These are phyloP conservation scores for Pythium sukuiense DNA, from an alignment of 352 stramenopile species.

Conservation along the genomic window DNA sequence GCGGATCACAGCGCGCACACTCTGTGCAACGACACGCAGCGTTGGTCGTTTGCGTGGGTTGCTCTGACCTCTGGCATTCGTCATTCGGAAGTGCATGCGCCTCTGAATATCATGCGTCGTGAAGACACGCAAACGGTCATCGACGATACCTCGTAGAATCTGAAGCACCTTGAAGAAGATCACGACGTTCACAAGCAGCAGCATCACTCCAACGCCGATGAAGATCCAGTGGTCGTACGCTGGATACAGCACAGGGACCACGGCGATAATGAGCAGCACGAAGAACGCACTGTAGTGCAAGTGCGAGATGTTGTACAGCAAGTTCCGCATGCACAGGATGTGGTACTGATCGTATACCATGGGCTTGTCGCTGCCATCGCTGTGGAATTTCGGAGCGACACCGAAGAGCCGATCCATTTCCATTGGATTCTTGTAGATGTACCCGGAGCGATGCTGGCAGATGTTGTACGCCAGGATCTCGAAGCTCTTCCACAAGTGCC, in stretches of 20 bases:
- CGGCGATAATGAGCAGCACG: conserved; percentile 67
- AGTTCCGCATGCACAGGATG: conserved; percentile 83
- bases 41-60: conserved; percentile 26
- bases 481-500: conserved; percentile 86
- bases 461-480: conserved; percentile 89
- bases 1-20: conserved; percentile 68
- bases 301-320: conserved; percentile 81
- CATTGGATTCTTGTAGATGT: conserved; percentile 87
- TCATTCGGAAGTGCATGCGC: conserved; percentile 26
- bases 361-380: conserved; percentile 28
- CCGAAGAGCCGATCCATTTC: conserved; percentile 86
- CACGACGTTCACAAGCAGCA: conserved; percentile 69
- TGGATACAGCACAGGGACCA: conserved; percentile 68
- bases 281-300: conserved; percentile 78
- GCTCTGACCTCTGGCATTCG: background rate
- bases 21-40: conserved; percentile 59
- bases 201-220: conserved; percentile 48
- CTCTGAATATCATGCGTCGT: conserved; percentile 62
- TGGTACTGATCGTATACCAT: conserved; percentile 80
- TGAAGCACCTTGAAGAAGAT: conserved; percentile 87
- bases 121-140: conserved; percentile 76
- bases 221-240: conserved; percentile 77
- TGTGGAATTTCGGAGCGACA: conserved; percentile 28
- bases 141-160: conserved; percentile 81
- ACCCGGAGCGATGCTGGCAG: conserved; percentile 81